Conservation (phyloP, 139 green algal species). For the Chlamydomonas applanata region DNA sequence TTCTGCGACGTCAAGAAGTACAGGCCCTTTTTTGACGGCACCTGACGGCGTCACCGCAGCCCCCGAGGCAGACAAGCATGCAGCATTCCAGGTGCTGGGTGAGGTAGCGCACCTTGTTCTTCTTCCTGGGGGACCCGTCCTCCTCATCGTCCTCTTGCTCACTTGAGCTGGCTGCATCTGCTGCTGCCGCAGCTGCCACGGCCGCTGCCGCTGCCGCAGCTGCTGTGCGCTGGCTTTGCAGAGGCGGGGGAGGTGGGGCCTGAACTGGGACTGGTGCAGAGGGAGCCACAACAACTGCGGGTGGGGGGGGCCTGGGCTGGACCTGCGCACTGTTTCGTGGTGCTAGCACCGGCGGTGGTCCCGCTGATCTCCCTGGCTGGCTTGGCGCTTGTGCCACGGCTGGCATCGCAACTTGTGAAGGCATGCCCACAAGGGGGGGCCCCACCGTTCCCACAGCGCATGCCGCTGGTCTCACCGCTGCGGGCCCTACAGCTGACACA, state of each 20-base stretch:
- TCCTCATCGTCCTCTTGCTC: not conserved
- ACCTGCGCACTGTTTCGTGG: no score
- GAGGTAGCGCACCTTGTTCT: not conserved
- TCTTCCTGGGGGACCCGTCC: not conserved
- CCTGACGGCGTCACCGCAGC: not conserved
- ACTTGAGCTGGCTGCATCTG: not conserved
- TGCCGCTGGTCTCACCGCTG: no score
- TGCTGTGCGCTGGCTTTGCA: not conserved
- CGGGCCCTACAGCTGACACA: no score
- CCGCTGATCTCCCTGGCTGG: no score
- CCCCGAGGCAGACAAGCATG: not conserved
- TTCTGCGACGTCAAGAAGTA: slow-evolving; percentile 2
- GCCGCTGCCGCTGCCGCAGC: not conserved
- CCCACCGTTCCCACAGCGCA: no score
- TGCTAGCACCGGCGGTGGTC: no score
- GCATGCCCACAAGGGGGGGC: no score
- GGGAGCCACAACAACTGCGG: not conserved
- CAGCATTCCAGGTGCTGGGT: not conserved
- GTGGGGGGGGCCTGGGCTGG: no score
- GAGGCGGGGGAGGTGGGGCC: not conserved
- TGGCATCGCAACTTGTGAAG: no score
- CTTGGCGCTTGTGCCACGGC: no score
- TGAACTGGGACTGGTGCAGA: not conserved
- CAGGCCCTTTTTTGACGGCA: no score
- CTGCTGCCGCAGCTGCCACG: not conserved